Percentiles rank a stretch among this genome's conserved stretches.
phyloP scores from a whole-genome alignment of 2,329 filamentous ascomycete genomes.

The Lachnellula hyalina region DNA sequence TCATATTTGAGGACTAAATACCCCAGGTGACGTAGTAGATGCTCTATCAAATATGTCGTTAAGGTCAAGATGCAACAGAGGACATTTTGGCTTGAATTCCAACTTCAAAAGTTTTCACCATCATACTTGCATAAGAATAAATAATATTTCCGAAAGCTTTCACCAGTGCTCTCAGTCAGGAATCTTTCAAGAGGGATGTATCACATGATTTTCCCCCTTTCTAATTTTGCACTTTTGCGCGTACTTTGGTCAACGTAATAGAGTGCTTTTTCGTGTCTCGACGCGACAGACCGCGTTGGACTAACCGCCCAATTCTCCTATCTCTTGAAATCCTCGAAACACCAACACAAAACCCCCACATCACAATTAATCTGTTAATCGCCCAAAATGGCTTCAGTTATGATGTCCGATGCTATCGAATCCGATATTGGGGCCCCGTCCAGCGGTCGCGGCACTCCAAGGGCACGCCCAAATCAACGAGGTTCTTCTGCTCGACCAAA shows the following conservation, averaged over 20 bases:
- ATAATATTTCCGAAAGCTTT: too few species aligned
- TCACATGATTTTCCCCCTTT: too few species aligned
- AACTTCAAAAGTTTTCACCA: too few species aligned
- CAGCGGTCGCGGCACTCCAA: constrained; percentile 26
- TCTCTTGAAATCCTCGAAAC: constrained; percentile 19
- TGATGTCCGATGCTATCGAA: constrained; percentile 29
- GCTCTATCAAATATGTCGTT: too few species aligned
- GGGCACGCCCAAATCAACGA: constrained; percentile 17
- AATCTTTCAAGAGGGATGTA: not conserved
- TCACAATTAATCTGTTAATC: constrained; percentile 9
- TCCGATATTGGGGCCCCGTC: constrained; percentile 23
- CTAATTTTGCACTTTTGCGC: too few species aligned
- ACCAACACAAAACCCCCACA: constrained; percentile 13
- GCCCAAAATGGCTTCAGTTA: constrained; percentile 28
- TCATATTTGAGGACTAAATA: too few species aligned
- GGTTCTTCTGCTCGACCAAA: constrained; percentile 31
- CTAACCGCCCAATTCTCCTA: constrained; percentile 13
- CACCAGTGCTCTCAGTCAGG: too few species aligned
- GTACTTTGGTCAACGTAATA: too few species aligned
- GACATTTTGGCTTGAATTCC: too few species aligned
- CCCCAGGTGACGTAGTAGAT: too few species aligned
- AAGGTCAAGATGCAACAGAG: too few species aligned
- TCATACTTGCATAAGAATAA: too few species aligned
- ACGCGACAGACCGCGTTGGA: constrained; percentile 16
- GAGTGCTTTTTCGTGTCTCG: constrained; percentile 3